Conservation (phyloP, 768 basidiomycete genomes). For the Boletus subparvulus region DNA sequence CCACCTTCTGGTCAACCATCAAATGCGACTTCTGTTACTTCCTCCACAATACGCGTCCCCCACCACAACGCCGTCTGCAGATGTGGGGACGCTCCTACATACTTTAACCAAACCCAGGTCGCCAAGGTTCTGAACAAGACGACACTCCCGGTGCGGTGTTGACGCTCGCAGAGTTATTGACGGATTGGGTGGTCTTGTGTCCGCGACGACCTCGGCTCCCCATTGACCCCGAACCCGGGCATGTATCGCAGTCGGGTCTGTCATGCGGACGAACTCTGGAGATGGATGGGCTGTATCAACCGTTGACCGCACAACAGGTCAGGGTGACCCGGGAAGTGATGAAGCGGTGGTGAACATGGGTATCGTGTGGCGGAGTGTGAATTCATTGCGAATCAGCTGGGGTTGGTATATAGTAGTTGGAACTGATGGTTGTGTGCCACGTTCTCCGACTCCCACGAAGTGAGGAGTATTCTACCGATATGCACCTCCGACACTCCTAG, state of each 20-base stretch:
- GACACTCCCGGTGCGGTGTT: constrained; percentile 9
- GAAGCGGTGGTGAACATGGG: too few species aligned
- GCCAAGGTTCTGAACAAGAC: constrained; percentile 10
- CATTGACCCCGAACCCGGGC: constrained; percentile 11
- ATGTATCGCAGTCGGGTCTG: constrained; percentile 16
- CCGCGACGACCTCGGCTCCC: constrained; percentile 1
- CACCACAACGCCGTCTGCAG: constrained; percentile 8
- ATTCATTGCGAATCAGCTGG: constrained; percentile 14
- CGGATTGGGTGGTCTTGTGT: constrained; percentile 11
- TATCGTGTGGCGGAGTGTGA: background rate
- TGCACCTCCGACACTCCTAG: too few species aligned
- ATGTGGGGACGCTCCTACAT: background rate
- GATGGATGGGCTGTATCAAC: constrained; percentile 17
- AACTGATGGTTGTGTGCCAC: too few species aligned
- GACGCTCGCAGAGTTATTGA: constrained; percentile 11
- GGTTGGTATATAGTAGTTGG: constrained; percentile 13
- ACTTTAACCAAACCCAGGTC: constrained; percentile 11
- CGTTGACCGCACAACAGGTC: constrained; percentile 1
- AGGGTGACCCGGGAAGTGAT: background rate
- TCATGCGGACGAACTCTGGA: constrained; percentile 20
- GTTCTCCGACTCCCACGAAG: too few species aligned
- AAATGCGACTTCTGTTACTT: constrained; percentile 23
- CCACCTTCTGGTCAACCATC: constrained; percentile 16
- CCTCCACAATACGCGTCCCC: constrained; percentile 13
- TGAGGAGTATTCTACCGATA: too few species aligned